Conservation (phyloP, 768 basidiomycete species). For the Holtermanniella nyarrowii region DNA sequence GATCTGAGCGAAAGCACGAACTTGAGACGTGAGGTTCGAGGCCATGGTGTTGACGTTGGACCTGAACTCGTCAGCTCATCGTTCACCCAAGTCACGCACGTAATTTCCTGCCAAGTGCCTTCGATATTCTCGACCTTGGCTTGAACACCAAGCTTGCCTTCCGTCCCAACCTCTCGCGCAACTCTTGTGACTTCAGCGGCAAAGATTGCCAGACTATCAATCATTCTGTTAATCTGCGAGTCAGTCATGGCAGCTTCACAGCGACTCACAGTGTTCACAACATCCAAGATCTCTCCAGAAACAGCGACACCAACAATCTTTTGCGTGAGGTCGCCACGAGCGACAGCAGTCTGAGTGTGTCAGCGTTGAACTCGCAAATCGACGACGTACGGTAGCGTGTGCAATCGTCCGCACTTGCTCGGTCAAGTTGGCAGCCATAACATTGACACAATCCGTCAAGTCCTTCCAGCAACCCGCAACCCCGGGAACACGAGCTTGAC, state of each 20-base stretch:
- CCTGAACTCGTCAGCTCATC: slow-evolving; percentile 42
- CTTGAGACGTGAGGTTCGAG: slow-evolving; percentile 42
- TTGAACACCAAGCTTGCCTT: slow-evolving; percentile 96
- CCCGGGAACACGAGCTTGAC: slow-evolving; percentile 37
- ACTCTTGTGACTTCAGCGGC: slow-evolving; percentile 84
- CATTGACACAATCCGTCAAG: slow-evolving; percentile 51
- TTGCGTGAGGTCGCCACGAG: slow-evolving; percentile 81
- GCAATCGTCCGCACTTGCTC: slow-evolving; percentile 63
- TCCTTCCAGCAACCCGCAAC: slow-evolving; percentile 40
- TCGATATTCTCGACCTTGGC: slow-evolving; percentile 94
- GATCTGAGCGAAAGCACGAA: slow-evolving; percentile 96
- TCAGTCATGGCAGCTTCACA: not conserved
- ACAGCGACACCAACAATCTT: slow-evolving; percentile 89
- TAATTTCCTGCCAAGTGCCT: slow-evolving; percentile 98
- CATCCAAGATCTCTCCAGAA: slow-evolving; percentile 86
- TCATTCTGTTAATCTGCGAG: slow-evolving; percentile 68
- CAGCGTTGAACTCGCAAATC: not conserved
- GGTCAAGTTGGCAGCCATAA: slow-evolving; percentile 90
- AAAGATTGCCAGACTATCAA: slow-evolving; percentile 50
- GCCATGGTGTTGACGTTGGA: slow-evolving; percentile 96
- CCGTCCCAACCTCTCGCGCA: slow-evolving; percentile 92
- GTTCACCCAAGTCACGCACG: slow-evolving; percentile 48
- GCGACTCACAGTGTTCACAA: slow-evolving; percentile 62
- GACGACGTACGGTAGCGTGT: slow-evolving; percentile 65
- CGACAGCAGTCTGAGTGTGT: slow-evolving; percentile 64